Base-by-base conservation (phyloP, 345 rosid species). In the Arabidopsis arenosa region DNA sequence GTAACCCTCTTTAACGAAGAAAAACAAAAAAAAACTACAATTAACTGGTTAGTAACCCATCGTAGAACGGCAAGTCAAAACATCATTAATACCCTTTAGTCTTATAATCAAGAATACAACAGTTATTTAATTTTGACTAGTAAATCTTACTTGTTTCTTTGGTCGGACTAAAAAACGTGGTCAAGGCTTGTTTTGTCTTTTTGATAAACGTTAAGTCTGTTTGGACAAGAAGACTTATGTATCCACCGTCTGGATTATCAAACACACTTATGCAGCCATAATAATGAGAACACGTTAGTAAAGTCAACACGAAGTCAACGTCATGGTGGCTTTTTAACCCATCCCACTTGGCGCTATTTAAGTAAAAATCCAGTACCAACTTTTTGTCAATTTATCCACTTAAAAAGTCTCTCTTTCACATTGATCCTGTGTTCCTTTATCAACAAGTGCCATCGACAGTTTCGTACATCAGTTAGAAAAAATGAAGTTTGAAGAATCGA, bases 401-500 rank as follows among this genome's bases (percentile, higher is more conserved):
- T 36, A 3, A 10, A 54, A 70, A 45, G 64, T 62, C 65, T 66
- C 62, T 44, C 7, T 55, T 66, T 72, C 77, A 78, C 81, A 78
- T 36, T 65, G 39, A 55, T 39, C 47, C 3, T 65, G 3, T 41
- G 44, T 54, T 37, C 12, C 60, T 53, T 8, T 43, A 76, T 77
- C 69, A 68, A 51, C 23, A 23, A 23, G 26, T 11, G 7, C 28
- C 72, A 41, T 28, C 26, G 26, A 23, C 26, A 23, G 26, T 23
- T 23, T 23, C 26, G 26, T 23, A 23, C 26, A 23, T 23, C 26
- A 23, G 26, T 23, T 23, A 23, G 26, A 23, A 23, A 12, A 78
- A 59, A 87, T 83, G 90, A 83, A 76, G 59, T 69, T 43, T 11
- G 70, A 79, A 17, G 75, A 44, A n/a, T 67, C 72, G 12, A 74